phyloP scores from a whole-genome alignment of 2,329 filamentous ascomycete genomes.

The Aspergillus fischeri region DNA sequence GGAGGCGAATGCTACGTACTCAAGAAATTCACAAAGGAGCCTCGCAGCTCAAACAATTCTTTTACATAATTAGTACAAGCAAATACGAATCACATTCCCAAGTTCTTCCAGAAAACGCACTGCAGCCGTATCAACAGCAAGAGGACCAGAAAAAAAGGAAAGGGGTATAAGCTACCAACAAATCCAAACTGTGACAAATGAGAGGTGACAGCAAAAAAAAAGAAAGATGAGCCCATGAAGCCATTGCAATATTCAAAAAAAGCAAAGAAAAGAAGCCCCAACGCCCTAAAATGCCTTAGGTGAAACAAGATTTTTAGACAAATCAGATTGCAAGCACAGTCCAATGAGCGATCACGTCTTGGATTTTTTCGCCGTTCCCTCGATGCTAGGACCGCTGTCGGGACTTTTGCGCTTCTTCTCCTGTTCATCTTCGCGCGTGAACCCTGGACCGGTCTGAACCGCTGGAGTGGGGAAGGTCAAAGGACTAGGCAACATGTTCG shows the following conservation, averaged over 20 bases:
- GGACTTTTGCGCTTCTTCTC: conserved; percentile 45
- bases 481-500: conserved; percentile 85
- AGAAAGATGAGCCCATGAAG: conserved; percentile 8
- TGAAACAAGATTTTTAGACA: conserved; percentile 7
- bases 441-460: conserved; percentile 37
- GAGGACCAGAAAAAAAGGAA: conserved; percentile 5
- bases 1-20: background rate
- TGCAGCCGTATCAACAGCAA: background rate
- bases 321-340: background rate
- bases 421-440: conserved; percentile 39
- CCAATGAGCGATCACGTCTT: conserved; percentile 28
- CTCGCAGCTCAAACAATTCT: background rate
- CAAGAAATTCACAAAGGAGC: background rate
- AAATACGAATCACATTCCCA: conserved; percentile 1
- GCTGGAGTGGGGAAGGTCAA: conserved; percentile 85
- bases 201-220: conserved; percentile 1
- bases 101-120: conserved; percentile 1
- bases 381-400: conserved; percentile 31
- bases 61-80: background rate
- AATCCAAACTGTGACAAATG: conserved; percentile 10
- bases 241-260: conserved; percentile 16
- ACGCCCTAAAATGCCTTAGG: background rate
- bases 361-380: conserved; percentile 35
- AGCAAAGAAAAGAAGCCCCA: background rate
- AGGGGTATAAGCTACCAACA: conserved; percentile 12